Conservation (phyloP, 495 filamentous ascomycete genomes). For the Penicillium soppii region DNA sequence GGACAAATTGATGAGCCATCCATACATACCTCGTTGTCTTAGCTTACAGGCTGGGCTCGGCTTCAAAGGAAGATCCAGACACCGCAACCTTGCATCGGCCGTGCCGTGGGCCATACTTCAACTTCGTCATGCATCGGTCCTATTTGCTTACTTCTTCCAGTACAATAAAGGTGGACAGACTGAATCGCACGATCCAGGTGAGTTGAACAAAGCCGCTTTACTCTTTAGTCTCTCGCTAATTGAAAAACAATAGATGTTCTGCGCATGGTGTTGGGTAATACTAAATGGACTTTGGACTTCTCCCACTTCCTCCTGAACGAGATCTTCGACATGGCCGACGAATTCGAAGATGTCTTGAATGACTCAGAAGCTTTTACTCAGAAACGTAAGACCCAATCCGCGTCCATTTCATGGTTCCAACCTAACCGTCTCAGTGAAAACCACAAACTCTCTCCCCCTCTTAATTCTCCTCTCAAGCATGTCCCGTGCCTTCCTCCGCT, state of each 20-base stretch:
- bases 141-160: slow-evolving; percentile 62
- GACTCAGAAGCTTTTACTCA: slow-evolving; percentile 45
- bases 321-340: slow-evolving; percentile 59
- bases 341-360: slow-evolving; percentile 42
- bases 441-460: slow-evolving; percentile 57
- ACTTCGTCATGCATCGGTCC: slow-evolving; percentile 65
- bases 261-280: slow-evolving; percentile 43
- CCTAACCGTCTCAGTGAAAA: slow-evolving; percentile 36
- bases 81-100: slow-evolving; percentile 62
- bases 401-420: background rate
- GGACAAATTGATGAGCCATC: slow-evolving; percentile 67
- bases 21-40: slow-evolving; percentile 64
- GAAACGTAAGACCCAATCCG: slow-evolving; percentile 35
- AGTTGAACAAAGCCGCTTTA: slow-evolving; percentile 9
- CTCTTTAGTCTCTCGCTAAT: background rate
- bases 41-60: slow-evolving; percentile 70
- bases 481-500: slow-evolving; percentile 67
- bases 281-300: slow-evolving; percentile 67
- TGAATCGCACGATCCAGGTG: slow-evolving; percentile 66
- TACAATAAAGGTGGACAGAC: slow-evolving; percentile 42
- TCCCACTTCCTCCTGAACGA: slow-evolving; percentile 68
- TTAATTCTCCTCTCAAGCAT: slow-evolving; percentile 71
- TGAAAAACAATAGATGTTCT: slow-evolving; percentile 35
- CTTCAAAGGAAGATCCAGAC: slow-evolving; percentile 57
- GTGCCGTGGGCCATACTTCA: slow-evolving; percentile 74